Base-by-base conservation (phyloP, 208 protist species). In the Crithidia mellificae region DNA sequence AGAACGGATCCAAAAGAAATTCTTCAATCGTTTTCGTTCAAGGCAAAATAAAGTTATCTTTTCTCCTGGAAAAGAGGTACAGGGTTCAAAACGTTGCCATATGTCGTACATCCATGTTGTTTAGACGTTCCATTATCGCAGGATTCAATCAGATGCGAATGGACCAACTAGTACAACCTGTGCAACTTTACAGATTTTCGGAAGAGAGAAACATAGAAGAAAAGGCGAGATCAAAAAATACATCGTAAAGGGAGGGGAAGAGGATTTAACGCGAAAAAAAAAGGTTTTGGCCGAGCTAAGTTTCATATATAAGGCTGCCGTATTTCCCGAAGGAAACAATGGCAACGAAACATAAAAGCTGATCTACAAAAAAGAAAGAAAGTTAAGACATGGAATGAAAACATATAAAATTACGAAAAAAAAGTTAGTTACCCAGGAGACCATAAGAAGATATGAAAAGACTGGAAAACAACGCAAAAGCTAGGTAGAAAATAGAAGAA, bases 241-340 rank as follows among this genome's bases (percentile, higher is more conserved):
- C 53, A 56, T 68, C 38, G 38, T 43, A 73, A 53, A 41, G 17
- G 14, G 61, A 44, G 32, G n/a, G 32, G 46, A 44, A 24, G 61
- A 14, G 43, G 41, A 65, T 19, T 52, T 29, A 51, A 52, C 61
- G 63, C 68, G 70, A 76, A 76, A 72, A 39, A 73, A 71, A 46
- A 46, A n/a, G 14, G 7, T 67, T 55, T 34, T 24, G 41, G 44
- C 47, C 22, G 67, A 68, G 25, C 63, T 36, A 24, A 32, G 62
- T 53, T 55, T 55, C 59, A 8, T 11, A 34, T 53, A 46, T 65
- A 55, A n/a, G 29, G 20, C 8, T 58, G 27, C 36, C 63, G 49
- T 11, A 54, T 55, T n/a, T 34, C 20, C 15, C 39, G 20, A 53
- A 63, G 30, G 53, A 56, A 63, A 67, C 22, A 50, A 52, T 2